These are phyloP conservation scores for Colletotrichum tamarilloi DNA, from an alignment of 2,329 filamentous ascomycete genomes.

Conservation along the genomic window DNA sequence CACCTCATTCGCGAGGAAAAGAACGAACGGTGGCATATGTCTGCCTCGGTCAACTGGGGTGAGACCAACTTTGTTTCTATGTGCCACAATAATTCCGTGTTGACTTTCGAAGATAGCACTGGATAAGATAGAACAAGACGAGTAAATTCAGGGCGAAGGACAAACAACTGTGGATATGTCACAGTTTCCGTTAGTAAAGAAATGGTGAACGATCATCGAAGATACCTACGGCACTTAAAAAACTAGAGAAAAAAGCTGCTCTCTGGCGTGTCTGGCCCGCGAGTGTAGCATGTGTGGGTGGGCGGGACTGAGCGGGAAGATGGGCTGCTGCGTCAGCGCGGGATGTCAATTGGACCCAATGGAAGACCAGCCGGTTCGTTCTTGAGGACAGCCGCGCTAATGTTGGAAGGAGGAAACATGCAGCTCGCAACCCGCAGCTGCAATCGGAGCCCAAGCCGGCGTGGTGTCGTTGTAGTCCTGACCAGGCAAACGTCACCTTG, in stretches of 20 bases:
- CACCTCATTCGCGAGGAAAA: neutral
- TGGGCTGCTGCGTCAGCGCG: slow-evolving; percentile 19
- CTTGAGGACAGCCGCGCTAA: slow-evolving; percentile 31
- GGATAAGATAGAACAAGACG: neutral
- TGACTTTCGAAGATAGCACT: neutral
- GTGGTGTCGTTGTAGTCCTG: neutral
- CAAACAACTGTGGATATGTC: too few relatives aligned
- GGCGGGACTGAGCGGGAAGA: slow-evolving; percentile 12
- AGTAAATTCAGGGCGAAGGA: too few relatives aligned
- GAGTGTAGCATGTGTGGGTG: neutral
- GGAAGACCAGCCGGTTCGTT: slow-evolving; percentile 27
- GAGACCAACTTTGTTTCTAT: neutral
- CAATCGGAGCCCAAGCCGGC: slow-evolving; percentile 12
- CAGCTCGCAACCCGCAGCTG: slow-evolving; percentile 28
- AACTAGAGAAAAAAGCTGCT: neutral
- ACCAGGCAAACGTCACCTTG: slow-evolving; percentile 28
- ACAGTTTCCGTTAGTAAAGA: too few relatives aligned
- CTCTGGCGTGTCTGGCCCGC: neutral
- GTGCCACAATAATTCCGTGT: neutral
- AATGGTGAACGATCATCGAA: too few relatives aligned
- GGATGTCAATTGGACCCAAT: slow-evolving; percentile 21
- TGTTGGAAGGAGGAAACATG: slow-evolving; percentile 29
- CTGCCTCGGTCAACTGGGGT: neutral
- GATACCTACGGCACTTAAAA: neutral
- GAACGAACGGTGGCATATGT: neutral